These are phyloP conservation scores for Podospora didyma DNA, from an alignment of 495 filamentous ascomycete genomes.

Conservation along the genomic window DNA sequence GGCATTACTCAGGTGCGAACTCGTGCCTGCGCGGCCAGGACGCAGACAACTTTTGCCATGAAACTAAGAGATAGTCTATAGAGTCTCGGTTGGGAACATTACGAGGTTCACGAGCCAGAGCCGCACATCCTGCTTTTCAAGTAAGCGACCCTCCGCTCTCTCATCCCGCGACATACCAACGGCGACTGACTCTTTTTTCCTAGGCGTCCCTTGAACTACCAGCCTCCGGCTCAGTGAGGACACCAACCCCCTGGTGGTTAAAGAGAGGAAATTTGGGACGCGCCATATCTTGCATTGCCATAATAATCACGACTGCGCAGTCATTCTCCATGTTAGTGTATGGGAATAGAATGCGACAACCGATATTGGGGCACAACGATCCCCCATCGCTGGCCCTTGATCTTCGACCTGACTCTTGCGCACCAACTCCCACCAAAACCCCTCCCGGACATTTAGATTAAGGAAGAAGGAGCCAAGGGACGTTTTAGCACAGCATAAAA, in stretches of 20 bases:
- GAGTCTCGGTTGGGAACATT: conserved; percentile 98
- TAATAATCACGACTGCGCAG: conserved; percentile 37
- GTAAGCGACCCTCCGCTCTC: conserved; percentile 47
- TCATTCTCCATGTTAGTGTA: conserved; percentile 36
- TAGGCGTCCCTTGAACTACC: conserved; percentile 84
- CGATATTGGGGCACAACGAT: conserved; percentile 17
- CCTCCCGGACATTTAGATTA: not conserved
- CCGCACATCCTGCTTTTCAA: conserved; percentile 98
- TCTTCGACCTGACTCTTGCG: conserved; percentile 5
- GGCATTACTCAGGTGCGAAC: conserved; percentile 85
- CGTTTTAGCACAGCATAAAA: not conserved
- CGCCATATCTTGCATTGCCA: conserved; percentile 26
- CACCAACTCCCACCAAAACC: not conserved
- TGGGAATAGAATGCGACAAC: conserved; percentile 26
- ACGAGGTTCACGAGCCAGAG: conserved; percentile 97
- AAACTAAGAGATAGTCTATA: conserved; percentile 25
- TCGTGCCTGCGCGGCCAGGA: not conserved
- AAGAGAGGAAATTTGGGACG: conserved; percentile 10
- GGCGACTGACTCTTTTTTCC: not conserved
- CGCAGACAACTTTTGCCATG: not conserved
- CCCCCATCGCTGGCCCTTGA: not conserved
- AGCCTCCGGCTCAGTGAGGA: conserved; percentile 55
- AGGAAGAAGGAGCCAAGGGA: not conserved
- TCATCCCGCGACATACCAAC: not conserved
- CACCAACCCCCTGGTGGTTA: not conserved